phyloP scores from a whole-genome alignment of 768 basidiomycete genomes.

The Xerocomellus amylosporus region DNA sequence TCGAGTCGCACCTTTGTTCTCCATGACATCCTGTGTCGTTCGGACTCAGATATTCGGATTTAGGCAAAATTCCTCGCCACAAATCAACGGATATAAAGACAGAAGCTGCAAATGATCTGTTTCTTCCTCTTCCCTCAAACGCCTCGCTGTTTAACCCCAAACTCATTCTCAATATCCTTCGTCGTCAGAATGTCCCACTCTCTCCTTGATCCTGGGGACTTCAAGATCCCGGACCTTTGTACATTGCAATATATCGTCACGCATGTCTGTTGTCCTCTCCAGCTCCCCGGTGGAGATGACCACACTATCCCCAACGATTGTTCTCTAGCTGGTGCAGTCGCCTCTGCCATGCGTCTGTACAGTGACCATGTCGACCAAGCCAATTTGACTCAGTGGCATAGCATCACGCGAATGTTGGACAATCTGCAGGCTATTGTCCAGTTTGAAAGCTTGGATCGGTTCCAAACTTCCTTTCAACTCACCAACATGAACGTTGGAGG shows the following conservation, averaged over 20 bases:
- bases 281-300: constrained; percentile 39
- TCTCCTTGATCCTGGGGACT: background rate
- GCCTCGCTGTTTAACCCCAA: no score
- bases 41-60: background rate
- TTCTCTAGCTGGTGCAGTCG: constrained; percentile 23
- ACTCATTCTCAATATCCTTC: no score
- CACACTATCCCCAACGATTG: constrained; percentile 22
- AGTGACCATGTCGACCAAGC: background rate
- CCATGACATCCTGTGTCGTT: constrained; percentile 14
- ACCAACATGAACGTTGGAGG: constrained; percentile 19
- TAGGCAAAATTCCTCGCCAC: background rate
- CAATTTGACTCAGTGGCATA: constrained; percentile 27
- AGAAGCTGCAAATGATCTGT: no score
- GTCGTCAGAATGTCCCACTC: constrained; percentile 1
- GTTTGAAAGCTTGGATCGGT: background rate
- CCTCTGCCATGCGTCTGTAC: constrained; percentile 23
- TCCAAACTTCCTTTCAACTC: constrained; percentile 20
- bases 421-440: constrained; percentile 15
- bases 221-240: no score
- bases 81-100: background rate
- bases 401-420: constrained; percentile 30
- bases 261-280: constrained; percentile 44
- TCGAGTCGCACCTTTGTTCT: no score
- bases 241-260: constrained; percentile 33
- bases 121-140: no score